A percentile compares a stretch with the other conserved stretches of the same genome.
phyloP scores from a whole-genome alignment of 495 filamentous ascomycete genomes.

The Talaromyces trachyspermus region DNA sequence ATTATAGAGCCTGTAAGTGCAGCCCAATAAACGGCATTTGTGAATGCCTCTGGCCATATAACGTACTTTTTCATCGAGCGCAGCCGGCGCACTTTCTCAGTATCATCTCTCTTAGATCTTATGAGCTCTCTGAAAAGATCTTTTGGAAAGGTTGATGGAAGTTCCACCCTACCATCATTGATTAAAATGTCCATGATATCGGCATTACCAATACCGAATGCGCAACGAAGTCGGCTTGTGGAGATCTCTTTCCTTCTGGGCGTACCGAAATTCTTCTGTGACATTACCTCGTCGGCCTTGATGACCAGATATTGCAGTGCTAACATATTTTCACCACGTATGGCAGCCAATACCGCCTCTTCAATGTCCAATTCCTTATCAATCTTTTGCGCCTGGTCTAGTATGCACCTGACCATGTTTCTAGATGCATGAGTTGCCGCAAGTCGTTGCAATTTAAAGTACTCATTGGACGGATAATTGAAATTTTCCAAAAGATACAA shows the following conservation, averaged over 20 bases:
- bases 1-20: background rate
- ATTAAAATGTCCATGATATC: background rate
- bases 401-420: background rate
- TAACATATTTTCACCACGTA: background rate
- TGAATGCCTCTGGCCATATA: conserved; percentile 1
- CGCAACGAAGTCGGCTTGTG: background rate
- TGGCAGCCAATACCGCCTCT: background rate
- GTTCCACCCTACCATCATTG: background rate
- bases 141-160: background rate
- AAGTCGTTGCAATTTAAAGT: background rate
- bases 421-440: background rate
- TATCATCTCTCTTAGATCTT: conserved; percentile 1
- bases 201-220: background rate
- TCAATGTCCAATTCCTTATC: background rate
- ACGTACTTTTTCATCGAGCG: background rate
- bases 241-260: background rate
- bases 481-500: background rate
- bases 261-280: background rate
- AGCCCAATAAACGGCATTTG: conserved; percentile 2
- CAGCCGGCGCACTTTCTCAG: background rate
- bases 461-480: background rate
- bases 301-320: background rate
- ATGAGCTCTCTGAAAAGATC: background rate
- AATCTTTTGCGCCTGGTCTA: background rate
- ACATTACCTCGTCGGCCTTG: background rate